These are phyloP conservation scores for Fusarium duplospermum DNA, from an alignment of 2,329 filamentous ascomycete species.

Conservation along the genomic window DNA sequence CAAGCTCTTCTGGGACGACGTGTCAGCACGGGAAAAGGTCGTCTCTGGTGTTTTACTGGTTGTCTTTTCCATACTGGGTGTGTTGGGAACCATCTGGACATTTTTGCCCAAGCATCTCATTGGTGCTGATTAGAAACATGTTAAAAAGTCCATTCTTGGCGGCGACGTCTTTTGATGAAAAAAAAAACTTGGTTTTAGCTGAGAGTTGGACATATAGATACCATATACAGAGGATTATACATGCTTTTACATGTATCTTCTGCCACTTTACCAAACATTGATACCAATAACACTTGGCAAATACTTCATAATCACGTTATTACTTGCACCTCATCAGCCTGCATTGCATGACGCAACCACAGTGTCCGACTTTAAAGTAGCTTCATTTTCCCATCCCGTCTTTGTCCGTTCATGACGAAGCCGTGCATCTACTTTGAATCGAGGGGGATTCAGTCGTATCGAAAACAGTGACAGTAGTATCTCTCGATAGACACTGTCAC, in stretches of 20 bases:
- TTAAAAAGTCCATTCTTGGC: not conserved
- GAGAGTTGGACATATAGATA: conserved; percentile 12
- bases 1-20: conserved; percentile 84
- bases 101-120: conserved; percentile 84
- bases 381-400: not conserved
- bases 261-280: not conserved
- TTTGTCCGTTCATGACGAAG: conserved; percentile 1
- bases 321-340: not conserved
- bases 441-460: not conserved
- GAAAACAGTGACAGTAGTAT: not conserved
- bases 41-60: conserved; percentile 77
- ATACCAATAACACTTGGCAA: not conserved
- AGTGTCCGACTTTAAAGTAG: not conserved
- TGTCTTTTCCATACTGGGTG: conserved; percentile 75
- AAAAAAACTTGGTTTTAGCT: not conserved
- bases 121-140: conserved; percentile 56
- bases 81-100: conserved; percentile 86
- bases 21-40: conserved; percentile 71
- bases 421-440: not conserved
- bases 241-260: not conserved
- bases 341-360: conserved; percentile 1
- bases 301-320: not conserved
- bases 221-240: not conserved
- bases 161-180: not conserved
- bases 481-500: not conserved